Evolutionary conservation across 441 rosid species (phyloP).

Genomic region (Eruca vesicaria): DNA sequence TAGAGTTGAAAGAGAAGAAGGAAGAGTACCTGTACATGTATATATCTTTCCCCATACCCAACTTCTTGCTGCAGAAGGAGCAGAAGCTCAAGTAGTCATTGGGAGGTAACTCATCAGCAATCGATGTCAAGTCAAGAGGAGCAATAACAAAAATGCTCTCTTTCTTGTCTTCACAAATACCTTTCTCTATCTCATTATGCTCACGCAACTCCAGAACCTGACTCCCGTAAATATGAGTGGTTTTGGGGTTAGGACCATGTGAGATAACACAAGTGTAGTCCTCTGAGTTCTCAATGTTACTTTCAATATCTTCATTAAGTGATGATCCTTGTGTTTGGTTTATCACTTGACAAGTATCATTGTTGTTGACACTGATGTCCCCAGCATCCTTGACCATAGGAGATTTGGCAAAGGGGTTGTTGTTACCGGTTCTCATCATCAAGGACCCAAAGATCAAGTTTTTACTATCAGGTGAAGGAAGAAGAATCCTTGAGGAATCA

Average conservation of each 20-base stretch:
- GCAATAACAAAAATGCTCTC: constrained; percentile 43
- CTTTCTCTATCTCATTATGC: constrained; percentile 27
- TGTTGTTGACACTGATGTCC: constrained; percentile 19
- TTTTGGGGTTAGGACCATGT: constrained; percentile 83
- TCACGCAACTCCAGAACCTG: constrained; percentile 56
- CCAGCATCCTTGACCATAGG: constrained; percentile 13
- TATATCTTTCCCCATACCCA: constrained; percentile 66
- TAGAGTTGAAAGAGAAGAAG: background rate
- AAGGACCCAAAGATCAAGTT: constrained; percentile 51
- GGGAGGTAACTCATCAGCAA: constrained; percentile 24
- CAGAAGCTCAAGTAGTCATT: constrained; percentile 75
- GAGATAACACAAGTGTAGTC: constrained; percentile 85
- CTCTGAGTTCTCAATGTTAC: constrained; percentile 82
- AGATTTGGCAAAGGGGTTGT: constrained; percentile 21
- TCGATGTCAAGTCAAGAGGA: constrained; percentile 28
- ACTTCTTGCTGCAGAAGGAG: constrained; percentile 56
- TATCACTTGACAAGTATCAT: constrained; percentile 21
- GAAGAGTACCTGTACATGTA: constrained; percentile 80
- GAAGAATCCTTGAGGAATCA: constrained; percentile 37
- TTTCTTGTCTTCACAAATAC: constrained; percentile 16
- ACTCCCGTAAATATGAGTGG: constrained; percentile 79
- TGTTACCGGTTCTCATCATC: constrained; percentile 44
- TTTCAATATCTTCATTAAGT: constrained; percentile 34
- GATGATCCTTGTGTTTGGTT: constrained; percentile 28
- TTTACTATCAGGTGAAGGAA: constrained; percentile 52